Evolutionary conservation across 345 rosid species (phyloP).

Genomic region (Brassica rapa): DNA sequence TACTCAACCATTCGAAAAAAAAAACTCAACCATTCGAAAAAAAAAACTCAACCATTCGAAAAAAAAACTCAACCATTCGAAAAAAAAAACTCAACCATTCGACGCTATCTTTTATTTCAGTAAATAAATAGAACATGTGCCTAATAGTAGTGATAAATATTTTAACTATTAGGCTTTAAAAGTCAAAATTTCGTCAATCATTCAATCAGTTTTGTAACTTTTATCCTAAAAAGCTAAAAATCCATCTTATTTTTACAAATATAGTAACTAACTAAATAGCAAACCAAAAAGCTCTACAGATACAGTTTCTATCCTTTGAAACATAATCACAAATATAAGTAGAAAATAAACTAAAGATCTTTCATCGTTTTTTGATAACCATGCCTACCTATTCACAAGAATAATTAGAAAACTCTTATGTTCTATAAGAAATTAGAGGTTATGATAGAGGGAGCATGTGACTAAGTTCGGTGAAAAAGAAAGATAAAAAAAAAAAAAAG

Average conservation of each 20-base stretch:
- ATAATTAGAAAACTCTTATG: conserved; percentile 5
- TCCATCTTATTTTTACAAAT: background rate
- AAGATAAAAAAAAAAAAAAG: background rate
- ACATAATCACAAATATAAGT: background rate
- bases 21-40: no score
- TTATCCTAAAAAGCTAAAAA: background rate
- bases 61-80: no score
- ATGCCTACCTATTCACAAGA: conserved; percentile 15
- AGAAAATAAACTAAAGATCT: background rate
- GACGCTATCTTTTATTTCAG: background rate
- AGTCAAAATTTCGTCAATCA: background rate
- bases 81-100: background rate
- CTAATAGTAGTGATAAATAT: background rate
- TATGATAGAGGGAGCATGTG: conserved; percentile 26
- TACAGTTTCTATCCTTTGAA: background rate
- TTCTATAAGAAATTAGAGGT: conserved; percentile 20
- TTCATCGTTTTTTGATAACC: background rate
- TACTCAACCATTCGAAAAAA: background rate
- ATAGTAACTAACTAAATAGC: background rate
- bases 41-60: no score
- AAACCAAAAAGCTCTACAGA: background rate
- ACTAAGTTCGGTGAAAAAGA: conserved; percentile 7
- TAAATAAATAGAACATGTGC: background rate
- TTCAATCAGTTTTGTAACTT: background rate
- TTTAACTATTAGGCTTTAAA: background rate